Evolutionary conservation across 1,139 yeast species (phyloP), one percentile per base, ranked within the genome.

Genomic region (Suhomyces guaymorum): DNA sequence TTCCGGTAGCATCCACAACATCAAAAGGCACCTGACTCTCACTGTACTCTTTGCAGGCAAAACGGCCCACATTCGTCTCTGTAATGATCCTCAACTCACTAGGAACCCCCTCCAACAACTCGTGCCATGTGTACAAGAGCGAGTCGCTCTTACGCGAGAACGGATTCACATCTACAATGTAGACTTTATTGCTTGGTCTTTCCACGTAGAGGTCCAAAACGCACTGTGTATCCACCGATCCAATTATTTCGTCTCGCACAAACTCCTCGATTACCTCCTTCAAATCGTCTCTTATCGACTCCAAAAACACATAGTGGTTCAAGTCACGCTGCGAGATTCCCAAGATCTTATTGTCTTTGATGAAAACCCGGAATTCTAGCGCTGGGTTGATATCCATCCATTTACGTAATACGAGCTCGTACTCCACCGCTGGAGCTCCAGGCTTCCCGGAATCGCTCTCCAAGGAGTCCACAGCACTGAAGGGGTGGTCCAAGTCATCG

Each of bases 1-100:
- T 80, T 43, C 78, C 55, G 18, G 87, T 71, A 1, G 97, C 96
- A 55, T 88, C 94, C 4, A 92, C 82, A 19, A 94, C 79, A 49
- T 92, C 99, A 35, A 77, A 69, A 0, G 99, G 98, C 2, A 92
- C 96, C 51, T 85, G 90, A 54, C 83, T 88, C 52, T 90, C 96
- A 3, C 95, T 78, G 54, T 86, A 92, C 37, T 88, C 95, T 47
- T 83, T 85, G 1, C 80, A 64, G 0, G 87, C 82, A 62, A 89
- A 87, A 20, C 92, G 68, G 1, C 86, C 83, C 17, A 84, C 70
- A 39, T 83, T 80, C 26, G 79, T 78, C 47, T 78, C 75, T 2
- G 80, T 72, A 9, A 92, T 81, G 9, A 90, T 58, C 27, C 97
- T 65, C n/a, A 90, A 55, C 30, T 78, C 81, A 8, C 43, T 42